Base-by-base conservation (phyloP, 495 filamentous ascomycete genomes). In the Parathielavia hyrcaniae region DNA sequence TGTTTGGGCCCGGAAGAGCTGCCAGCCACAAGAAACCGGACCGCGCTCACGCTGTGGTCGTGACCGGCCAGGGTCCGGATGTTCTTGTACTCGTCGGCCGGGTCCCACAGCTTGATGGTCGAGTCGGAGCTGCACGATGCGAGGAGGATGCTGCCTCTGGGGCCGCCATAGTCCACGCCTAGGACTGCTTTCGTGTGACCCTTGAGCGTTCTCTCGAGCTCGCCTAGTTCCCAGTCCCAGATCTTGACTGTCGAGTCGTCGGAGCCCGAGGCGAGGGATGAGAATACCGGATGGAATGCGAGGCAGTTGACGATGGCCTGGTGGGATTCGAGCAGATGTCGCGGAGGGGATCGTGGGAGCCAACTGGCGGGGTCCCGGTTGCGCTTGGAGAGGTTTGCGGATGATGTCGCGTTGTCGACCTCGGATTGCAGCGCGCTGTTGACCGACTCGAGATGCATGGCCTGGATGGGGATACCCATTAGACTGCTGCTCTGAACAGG, bases 191-290 rank as follows among this genome's bases (percentile, higher is more conserved):
- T 91, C 2, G 89, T 96, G 69, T 97, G 93, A 5, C 91, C 91
- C 64, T 97, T 97, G 40, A 97, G 78, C 0, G 93, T 97, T 22
- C 86, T 71, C 67, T 97, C 92, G 9, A 96, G 79, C 68, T 97
- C 92, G 23, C 93, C 93, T 16, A 96, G 75, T 61, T 98, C 93
- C 89, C 90, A 97, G 66, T 97, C 93, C 93, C 93, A 97, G 53
- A 97, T 89, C 69, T 98, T 97, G 68, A 90, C 87, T 13, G 83
- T 89, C 46, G 80, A 82, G 64, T 90, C 87, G 63, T 97, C 91
- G 38, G 90, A 95, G 17, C 89, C 93, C 1, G 91, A 92, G 16
- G 93, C 93, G 13, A 98, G 76, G 1, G 88, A 89, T 17, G 91
- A 90, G 69, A 95, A 97, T 53, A 92, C 75, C 0, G 93, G 91